Evolutionary conservation across 495 filamentous ascomycete species (phyloP), one percentile per base, ranked within the genome.

Genomic region (Hamigera avellanea): DNA sequence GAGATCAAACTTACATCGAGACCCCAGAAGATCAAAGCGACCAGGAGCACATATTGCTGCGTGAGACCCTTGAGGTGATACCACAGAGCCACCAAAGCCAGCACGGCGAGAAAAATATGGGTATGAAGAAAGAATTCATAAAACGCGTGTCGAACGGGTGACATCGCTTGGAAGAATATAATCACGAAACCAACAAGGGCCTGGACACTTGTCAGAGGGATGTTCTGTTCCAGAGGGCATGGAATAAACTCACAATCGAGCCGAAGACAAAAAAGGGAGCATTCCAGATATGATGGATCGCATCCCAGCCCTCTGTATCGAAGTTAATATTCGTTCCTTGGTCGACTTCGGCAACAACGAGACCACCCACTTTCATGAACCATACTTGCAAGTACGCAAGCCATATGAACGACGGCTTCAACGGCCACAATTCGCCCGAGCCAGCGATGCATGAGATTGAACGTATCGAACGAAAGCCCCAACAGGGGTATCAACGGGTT

Each of bases 81-180:
- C 60, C 69, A 76, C n/a, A 73, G 46, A 18, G 62, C 71, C 3
- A 71, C 56, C 26, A 77, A 50, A 1, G 61, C 61, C 40, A 67
- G 43, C 17, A 72, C 39, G 5, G 64, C 71, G 8, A 70, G 28
- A 2, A 69, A 37, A n/a, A 70, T 66, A 41, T 77, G 73, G 14
- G 64, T 46, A 45, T 70, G 66, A 30, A 75, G 61, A 39, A 77
- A 77, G 8, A 66, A 60, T 42, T 77, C 73, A 46, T 77, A 76
- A 43, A 73, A 75, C 8, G 70, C 62, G 47, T 75, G 73, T 31
- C 73, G 66, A 15, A 70, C 29, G 14, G 71, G 68, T 29, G 71
- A 70, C 33, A 64, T 43, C 10, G 72, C 66, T 44, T 70, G 62
- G 19, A 76, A 23, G 26, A 58, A 45, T 14, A 76, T 67, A 43